Conservation (phyloP, 176 grass and related monocot genomes). For the Eleusine indica region DNA sequence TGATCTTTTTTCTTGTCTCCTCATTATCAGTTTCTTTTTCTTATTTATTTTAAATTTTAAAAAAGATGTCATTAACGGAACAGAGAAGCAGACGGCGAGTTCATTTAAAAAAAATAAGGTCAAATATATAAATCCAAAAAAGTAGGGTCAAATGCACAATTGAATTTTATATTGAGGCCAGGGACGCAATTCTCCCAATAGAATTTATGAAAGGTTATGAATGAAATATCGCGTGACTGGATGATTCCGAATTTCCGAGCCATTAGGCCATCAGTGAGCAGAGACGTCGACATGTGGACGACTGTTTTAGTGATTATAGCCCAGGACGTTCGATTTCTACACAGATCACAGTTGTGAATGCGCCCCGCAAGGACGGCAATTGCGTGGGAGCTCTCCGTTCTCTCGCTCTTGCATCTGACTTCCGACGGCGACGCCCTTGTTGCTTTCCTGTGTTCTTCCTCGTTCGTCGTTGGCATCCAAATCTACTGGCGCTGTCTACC, state of each 20-base stretch:
- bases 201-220: neutral
- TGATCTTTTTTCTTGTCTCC: too few species aligned
- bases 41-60: too few species aligned
- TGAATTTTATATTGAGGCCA: too few species aligned
- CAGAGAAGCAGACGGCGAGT: too few species aligned
- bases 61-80: too few species aligned
- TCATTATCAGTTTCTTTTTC: too few species aligned
- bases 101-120: too few species aligned
- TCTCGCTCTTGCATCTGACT: neutral
- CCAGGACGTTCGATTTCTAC: neutral
- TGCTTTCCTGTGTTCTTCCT: neutral
- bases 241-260: neutral
- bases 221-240: neutral
- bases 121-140: too few species aligned
- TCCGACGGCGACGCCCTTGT: neutral
- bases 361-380: neutral
- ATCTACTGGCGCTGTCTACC: too few species aligned
- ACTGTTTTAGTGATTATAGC: neutral
- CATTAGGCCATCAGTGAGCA: neutral
- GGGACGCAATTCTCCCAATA: too few species aligned
- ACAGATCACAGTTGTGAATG: neutral
- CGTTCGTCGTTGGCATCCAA: neutral
- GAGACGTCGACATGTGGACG: neutral
- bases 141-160: too few species aligned
- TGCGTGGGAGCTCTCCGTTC: conserved; percentile 20